Base-by-base conservation (phyloP, 495 filamentous ascomycete genomes). In the Trichoderma asperelloides region DNA sequence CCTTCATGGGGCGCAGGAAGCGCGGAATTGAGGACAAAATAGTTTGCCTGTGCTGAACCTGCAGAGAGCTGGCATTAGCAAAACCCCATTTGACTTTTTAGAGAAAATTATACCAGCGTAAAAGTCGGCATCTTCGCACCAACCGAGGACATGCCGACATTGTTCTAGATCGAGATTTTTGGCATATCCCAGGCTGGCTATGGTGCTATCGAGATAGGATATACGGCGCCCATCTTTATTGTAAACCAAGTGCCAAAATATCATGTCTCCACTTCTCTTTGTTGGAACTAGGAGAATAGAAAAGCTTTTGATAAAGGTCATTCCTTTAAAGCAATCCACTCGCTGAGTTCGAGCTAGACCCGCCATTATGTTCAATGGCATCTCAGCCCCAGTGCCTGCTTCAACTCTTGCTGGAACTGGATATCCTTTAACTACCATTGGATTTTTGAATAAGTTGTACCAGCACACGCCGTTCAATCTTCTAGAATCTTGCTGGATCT, bases 391-490 rank as follows among this genome's bases (percentile, higher is more conserved):
- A 0, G 41, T 45, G 3, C 5, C 41, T 18, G 1, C 16, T 12
- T 18, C 41, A 8, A 2, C 18, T 18, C 41, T 45, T 45, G 2
- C 13, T 16, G 41, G 65, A 13, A 77, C 76, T 2, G 77, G 78
- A 65, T 69, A 80, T 6, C 77, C 77, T 40, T 64, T 67, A 0
- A 77, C 77, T n/a, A 79, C 62, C 0, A 79, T 69, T 62, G 76
- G 77, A 33, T 73, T 76, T 33, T 67, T 25, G 68, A 79, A 76
- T 27, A 80, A 41, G 6, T 65, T 41, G 21, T 75, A 72, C 77
- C 78, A 80, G 67, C 78, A 80, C 28, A 74, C 57, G 1, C 78
- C 78, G 62, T 70, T 45, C 13, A 18, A 15, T 3, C 11, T 2
- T 7, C 41, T 18, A 18, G 16, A 12, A 45, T 15, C 13, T 18